Base-by-base conservation (phyloP, 2,329 filamentous ascomycete genomes). In the Herpotrichia juniperi region DNA sequence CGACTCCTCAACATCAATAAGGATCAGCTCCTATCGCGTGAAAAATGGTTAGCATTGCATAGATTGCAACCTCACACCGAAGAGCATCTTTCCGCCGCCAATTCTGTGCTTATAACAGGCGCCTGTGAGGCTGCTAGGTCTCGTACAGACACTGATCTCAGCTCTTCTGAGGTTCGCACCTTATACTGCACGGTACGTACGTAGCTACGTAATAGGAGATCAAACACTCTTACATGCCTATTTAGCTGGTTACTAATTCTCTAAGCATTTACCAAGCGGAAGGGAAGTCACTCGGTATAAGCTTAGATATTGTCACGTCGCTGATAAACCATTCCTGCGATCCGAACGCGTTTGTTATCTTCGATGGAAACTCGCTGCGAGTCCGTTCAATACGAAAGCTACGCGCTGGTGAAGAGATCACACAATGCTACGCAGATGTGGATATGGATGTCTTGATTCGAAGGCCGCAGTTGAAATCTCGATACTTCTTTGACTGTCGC, bases 361-460 rank as follows among this genome's bases (percentile, higher is more conserved):
- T 86, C 70, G 82, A 86, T 51, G 78, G 81, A 17, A 73, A 25
- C 67, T 84, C 10, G 74, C 74, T 12, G 62, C 86, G 28, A 80
- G 83, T 26, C 79, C 83, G 0, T 68, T 86, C 1, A 72, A 71
- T 42, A 21, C 5, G 39, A 42, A 42, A 22, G 39, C 10, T 19
- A 42, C 39, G 19, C 39, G 6, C 3, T 25, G 39, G 39, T 10
- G 39, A 42, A 10, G 39, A 42, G 22, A 42, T 42, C 16, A 42
- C 39, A 11, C 74, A 78, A 0, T 84, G 87, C 52, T 66, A 73
- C 16, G 75, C 78, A 51, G 79, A 78, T 54, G 80, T 84, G 24
- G 84, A 88, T 63, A 76, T 88, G 25, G 82, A 79, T 58, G 83
- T 87, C 52, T 82, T 83, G 2, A 76, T 86, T 55, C 80, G 85